Evolutionary conservation across 2,329 filamentous ascomycete species (phyloP).

Genomic region (Aspergillus pseudoviridinutans): DNA sequence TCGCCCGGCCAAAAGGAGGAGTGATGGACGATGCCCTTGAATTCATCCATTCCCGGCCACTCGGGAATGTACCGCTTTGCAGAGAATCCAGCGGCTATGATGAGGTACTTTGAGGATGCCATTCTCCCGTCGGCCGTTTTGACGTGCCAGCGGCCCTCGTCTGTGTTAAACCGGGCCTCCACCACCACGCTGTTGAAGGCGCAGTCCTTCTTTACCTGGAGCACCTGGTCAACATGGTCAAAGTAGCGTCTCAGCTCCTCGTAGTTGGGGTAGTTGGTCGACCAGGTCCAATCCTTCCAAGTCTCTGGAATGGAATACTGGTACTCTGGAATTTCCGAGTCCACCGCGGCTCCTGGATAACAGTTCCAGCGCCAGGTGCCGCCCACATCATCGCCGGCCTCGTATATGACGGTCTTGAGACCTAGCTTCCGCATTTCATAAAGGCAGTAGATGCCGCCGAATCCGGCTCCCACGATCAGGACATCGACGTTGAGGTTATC

Average conservation of each 20-base stretch:
- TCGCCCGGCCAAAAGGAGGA: constrained; percentile 53
- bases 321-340: constrained; percentile 53
- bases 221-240: constrained; percentile 42
- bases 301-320: constrained; percentile 51
- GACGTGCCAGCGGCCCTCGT: constrained; percentile 41
- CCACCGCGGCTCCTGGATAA: constrained; percentile 54
- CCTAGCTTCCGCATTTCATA: constrained; percentile 51
- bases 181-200: constrained; percentile 44
- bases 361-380: constrained; percentile 57
- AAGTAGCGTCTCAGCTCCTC: constrained; percentile 47
- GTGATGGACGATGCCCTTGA: constrained; percentile 53
- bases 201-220: constrained; percentile 43
- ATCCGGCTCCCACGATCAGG: constrained; percentile 20
- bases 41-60: constrained; percentile 38
- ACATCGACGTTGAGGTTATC: constrained; percentile 21
- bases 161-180: constrained; percentile 39
- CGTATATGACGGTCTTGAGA: constrained; percentile 48
- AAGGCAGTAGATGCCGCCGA: constrained; percentile 47
- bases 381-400: constrained; percentile 50
- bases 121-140: constrained; percentile 39
- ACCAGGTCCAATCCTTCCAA: constrained; percentile 46
- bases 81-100: constrained; percentile 47
- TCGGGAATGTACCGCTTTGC: constrained; percentile 43
- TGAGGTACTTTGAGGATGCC: constrained; percentile 42
- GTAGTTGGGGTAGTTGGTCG: constrained; percentile 24